Percentiles rank a stretch among this genome's conserved stretches.
phyloP scores from a whole-genome alignment of 192 early-diverging fungal species.

The Phlyctochytrium planicorne region DNA sequence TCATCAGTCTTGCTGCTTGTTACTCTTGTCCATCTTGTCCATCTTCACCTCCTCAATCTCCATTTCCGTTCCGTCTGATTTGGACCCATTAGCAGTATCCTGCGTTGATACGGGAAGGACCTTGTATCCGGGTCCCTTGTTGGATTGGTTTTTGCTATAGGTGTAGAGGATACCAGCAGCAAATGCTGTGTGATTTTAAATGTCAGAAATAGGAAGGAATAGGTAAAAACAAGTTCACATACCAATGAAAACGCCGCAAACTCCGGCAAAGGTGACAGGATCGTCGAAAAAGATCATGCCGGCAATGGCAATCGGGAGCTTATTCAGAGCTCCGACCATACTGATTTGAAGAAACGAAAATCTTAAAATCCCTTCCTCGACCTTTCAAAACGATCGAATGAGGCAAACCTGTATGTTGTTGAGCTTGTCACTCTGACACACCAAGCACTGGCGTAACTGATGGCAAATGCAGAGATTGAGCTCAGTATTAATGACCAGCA shows the following conservation, averaged over 20 bases:
- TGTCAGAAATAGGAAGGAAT: background rate
- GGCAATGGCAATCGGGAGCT: slow-evolving; percentile 91
- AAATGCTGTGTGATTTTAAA: slow-evolving; percentile 6
- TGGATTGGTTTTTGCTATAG: slow-evolving; percentile 22
- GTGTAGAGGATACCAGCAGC: slow-evolving; percentile 19
- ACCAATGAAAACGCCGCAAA: slow-evolving; percentile 86
- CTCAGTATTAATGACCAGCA: slow-evolving; percentile 73
- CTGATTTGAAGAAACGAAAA: slow-evolving; percentile 21
- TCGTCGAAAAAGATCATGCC: slow-evolving; percentile 96
- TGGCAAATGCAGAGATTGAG: slow-evolving; percentile 83
- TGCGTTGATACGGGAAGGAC: too few species aligned
- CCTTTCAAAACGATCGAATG: background rate
- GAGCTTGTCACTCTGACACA: slow-evolving; percentile 68
- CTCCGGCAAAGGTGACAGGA: slow-evolving; percentile 71
- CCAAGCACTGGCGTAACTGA: slow-evolving; percentile 83
- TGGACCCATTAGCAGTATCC: too few species aligned
- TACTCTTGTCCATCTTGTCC: too few species aligned
- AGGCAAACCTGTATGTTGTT: slow-evolving; percentile 53
- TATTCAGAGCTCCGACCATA: slow-evolving; percentile 99
- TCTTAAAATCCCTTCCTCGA: background rate
- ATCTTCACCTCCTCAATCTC: too few species aligned
- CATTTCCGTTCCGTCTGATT: too few species aligned
- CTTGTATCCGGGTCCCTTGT: too few species aligned
- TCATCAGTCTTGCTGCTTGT: too few species aligned
- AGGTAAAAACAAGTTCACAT: slow-evolving; percentile 2